Conservation (phyloP, 1,284 basidiomycete species). For the Tilletia setariae region DNA sequence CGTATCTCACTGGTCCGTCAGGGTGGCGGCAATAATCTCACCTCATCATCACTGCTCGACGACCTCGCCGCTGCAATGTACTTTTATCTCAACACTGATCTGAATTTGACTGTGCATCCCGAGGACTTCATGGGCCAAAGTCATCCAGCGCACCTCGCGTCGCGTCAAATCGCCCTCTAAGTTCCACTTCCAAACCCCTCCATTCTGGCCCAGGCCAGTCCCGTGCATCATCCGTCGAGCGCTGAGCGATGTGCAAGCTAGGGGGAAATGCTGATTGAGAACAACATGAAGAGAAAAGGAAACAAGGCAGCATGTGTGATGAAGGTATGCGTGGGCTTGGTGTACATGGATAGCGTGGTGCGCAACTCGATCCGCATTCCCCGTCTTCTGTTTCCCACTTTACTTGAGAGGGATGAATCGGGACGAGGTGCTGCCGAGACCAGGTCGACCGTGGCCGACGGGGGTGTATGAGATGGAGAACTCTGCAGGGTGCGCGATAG, state of each 20-base stretch:
- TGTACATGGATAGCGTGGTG: background rate
- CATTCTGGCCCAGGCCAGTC: too few species aligned
- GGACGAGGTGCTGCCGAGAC: slow-evolving; percentile 83
- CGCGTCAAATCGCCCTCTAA: too few species aligned
- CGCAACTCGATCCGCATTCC: background rate
- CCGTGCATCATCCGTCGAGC: too few species aligned
- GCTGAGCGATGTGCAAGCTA: too few species aligned
- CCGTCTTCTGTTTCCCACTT: slow-evolving; percentile 23
- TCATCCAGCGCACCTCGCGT: too few species aligned
- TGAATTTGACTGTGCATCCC: too few species aligned
- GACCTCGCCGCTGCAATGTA: background rate
- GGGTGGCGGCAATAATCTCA: background rate
- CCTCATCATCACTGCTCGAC: background rate
- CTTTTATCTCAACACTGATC: background rate
- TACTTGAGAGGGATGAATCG: slow-evolving; percentile 66
- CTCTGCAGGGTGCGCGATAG: slow-evolving; percentile 64
- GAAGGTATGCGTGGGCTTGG: background rate
- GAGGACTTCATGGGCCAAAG: too few species aligned
- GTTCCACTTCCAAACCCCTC: too few species aligned
- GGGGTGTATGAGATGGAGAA: slow-evolving; percentile 83
- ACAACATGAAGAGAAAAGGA: background rate
- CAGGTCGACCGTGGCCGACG: slow-evolving; percentile 98
- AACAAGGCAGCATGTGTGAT: background rate
- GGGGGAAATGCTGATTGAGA: too few species aligned
- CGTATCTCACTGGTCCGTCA: slow-evolving; percentile 11